Base-by-base conservation (phyloP, 306 rosid genomes). In the Lathyrus aphaca region DNA sequence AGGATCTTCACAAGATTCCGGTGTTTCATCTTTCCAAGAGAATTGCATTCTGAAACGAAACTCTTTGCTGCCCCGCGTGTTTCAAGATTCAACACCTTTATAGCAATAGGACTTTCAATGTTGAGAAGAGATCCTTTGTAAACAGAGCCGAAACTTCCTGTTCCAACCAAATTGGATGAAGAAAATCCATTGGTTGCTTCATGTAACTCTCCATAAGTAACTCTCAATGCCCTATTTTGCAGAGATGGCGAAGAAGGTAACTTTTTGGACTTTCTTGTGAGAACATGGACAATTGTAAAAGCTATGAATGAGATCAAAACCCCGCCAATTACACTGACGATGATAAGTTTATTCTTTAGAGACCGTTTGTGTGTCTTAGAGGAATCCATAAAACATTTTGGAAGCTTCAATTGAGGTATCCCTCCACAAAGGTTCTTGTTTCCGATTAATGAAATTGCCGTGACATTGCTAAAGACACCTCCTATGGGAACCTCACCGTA, bases 161-260 rank as follows among this genome's bases (percentile, higher is more conserved):
- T 21, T 6, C 82, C 85, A 9, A 80, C n/a, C 37, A 80, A 30
- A 57, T 74, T 84, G 13, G 80, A 37, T 4, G 55, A 12, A 42
- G 79, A 66, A 60, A 84, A 84, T 3, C 79, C 88, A 66, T 55
- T 10, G 40, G 83, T 84, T 45, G 83, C 87, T 21, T 71, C 71
- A 53, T 70, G 71, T 11, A 77, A 42, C 46, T 71, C 76, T 25
- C 62, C 73, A 60, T 81, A 72, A 7, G 85, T 77, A 35, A 84
- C 67, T 56, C 8, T 68, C 56, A 79, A 9, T 27, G 40, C 15
- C n/a, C 44, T 3, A 51, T 68, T 25, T 14, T 23, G 39, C 0
- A 54, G 8, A 57, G 37, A 30, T 25, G 37, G 18, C 21, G 12
- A 25, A 60, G 68, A 29, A 29, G 58, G 55, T 44, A 44, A 4